These are phyloP conservation scores for Uronychia setigera DNA, from an alignment of 73 alveolate species.

Conservation along the genomic window DNA sequence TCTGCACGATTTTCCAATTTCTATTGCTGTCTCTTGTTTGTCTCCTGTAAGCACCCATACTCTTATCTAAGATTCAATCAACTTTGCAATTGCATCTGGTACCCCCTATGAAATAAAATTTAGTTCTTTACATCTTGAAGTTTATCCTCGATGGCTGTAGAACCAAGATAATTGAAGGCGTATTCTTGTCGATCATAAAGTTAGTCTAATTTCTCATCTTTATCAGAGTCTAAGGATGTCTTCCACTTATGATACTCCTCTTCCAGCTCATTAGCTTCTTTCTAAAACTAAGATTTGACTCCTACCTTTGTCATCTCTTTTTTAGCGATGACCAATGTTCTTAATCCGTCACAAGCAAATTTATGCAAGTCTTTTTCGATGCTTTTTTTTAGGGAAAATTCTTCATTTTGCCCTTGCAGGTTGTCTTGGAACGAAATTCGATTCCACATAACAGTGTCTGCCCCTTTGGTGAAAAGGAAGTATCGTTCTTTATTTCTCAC, in stretches of 20 bases:
- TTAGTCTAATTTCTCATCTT: conserved; percentile 9
- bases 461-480: conserved; percentile 88
- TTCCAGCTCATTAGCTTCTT: background rate
- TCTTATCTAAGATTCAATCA: conserved; percentile 81
- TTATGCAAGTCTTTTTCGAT: background rate
- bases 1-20: conserved; percentile 87
- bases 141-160: conserved; percentile 93
- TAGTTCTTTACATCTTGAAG: conserved; percentile 75
- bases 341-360: conserved; percentile 51
- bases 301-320: conserved; percentile 35
- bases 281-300: background rate
- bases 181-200: background rate
- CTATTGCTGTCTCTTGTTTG: conserved; percentile 89
- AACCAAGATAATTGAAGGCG: conserved; percentile 16
- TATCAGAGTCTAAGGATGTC: conserved; percentile 15
- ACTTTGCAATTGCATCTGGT: conserved; percentile 79
- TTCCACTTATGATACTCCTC: conserved; percentile 4
- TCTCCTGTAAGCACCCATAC: conserved; percentile 92
- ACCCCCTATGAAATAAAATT: conserved; percentile 56
- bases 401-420: conserved; percentile 3
- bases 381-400: background rate
- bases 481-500: conserved; percentile 63
- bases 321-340: conserved; percentile 52
- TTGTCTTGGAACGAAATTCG: conserved; percentile 17
- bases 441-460: conserved; percentile 90